phyloP scores from a whole-genome alignment of 768 basidiomycete genomes.

The Collybia sp. region DNA sequence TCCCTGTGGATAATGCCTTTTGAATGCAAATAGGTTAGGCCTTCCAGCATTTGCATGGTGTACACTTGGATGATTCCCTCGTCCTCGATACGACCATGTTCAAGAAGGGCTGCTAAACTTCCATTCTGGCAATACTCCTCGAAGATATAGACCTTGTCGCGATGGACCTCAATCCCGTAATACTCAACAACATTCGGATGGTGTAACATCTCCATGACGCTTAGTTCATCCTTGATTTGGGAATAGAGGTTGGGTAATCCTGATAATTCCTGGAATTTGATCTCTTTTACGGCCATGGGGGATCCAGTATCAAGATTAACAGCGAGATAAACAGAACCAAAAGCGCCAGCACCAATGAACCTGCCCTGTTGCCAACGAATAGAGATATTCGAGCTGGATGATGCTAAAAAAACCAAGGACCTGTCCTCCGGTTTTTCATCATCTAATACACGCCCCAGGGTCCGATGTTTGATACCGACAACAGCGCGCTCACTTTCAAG shows the following conservation, averaged over 20 bases:
- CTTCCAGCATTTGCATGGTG: slow-evolving; percentile 95
- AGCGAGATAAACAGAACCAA: slow-evolving; percentile 98
- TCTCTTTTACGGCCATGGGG: slow-evolving; percentile 99
- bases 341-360: slow-evolving; percentile 98
- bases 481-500: slow-evolving; percentile 64
- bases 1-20: slow-evolving; percentile 93
- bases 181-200: slow-evolving; percentile 99
- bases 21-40: slow-evolving; percentile 89
- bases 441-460: slow-evolving; percentile 89
- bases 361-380: slow-evolving; percentile 98
- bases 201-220: slow-evolving; percentile 96
- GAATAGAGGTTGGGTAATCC: slow-evolving; percentile 85
- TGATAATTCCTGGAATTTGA: slow-evolving; percentile 91
- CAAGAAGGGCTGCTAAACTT: slow-evolving; percentile 81
- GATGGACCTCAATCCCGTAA: slow-evolving; percentile 97
- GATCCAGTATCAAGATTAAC: slow-evolving; percentile 94
- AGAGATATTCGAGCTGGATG: slow-evolving; percentile 92
- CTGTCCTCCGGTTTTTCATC: slow-evolving; percentile 92
- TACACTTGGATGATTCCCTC: slow-evolving; percentile 95
- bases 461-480: slow-evolving; percentile 64
- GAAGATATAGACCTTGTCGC: slow-evolving; percentile 98
- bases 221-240: slow-evolving; percentile 93
- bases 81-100: slow-evolving; percentile 94
- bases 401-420: slow-evolving; percentile 90
- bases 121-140: slow-evolving; percentile 98